Base-by-base conservation (phyloP, 106 monocot genomes). In the Dendrobium huoshanense region DNA sequence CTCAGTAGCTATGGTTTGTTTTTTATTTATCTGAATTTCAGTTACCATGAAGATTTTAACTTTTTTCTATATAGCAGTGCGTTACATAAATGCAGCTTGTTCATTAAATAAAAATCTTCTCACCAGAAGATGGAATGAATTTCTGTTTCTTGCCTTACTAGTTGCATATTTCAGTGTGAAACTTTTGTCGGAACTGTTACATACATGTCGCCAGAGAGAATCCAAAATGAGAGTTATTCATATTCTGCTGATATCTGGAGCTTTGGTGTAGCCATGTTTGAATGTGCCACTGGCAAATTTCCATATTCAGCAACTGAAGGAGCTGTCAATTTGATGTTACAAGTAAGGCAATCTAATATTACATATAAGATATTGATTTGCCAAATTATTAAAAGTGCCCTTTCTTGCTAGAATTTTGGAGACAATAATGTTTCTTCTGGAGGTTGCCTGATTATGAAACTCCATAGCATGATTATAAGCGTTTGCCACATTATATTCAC, bases 171-270 rank as follows among this genome's bases (percentile, higher is more conserved):
- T 49, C 81, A 99, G 99, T 99, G 99, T 88, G 99, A 95, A 80
- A 99, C 99, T 70, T 99, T 99, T 90, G 93, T 99, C 70, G 99
- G 99, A 47, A 99, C 99, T 0, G 99, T 99, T 41, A 99, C 95
- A 15, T 99, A 99, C 83, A 99, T 99, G 99, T 99, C 99, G 29
- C 99, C 99, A 80, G 99, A 99, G 86, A 89, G 99, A 82, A 99
- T 99, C 75, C 86, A 89, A 73, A 99, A 92, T 76, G 95, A 99
- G 64, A 84, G 59, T 79, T 99, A 99, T 78, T 99, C 95, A 58
- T 99, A 91, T 42, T 84, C 99, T 44, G 99, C 99, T 88, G 99
- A 99, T 78, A 95, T 99, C 81, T 99, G 95, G 99, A 99, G 99
- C 77, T 88, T 99, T 81, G 99, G 99, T 29, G 81, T 99, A 84